A percentile compares a stretch with the other conserved stretches of the same genome.
Conservation (phyloP, 208 protist genomes). For the Lotmaria passim region DNA sequence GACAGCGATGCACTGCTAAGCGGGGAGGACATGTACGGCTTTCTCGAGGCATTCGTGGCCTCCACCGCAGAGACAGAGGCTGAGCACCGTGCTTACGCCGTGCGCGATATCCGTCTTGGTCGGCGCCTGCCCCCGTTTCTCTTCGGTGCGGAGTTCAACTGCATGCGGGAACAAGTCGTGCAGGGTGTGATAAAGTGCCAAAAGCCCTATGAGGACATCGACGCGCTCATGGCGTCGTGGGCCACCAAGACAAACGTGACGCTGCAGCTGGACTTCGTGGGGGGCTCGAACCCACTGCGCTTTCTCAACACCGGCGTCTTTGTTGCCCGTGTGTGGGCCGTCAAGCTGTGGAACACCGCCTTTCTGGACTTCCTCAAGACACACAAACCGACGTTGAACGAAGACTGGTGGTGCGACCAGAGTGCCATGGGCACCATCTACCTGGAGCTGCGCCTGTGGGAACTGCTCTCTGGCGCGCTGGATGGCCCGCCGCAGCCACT, state of each 20-base stretch:
- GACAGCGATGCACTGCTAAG: slow-evolving; percentile 18
- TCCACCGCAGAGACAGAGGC: slow-evolving; percentile 11
- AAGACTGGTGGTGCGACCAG: slow-evolving; percentile 18
- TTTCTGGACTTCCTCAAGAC: slow-evolving; percentile 5
- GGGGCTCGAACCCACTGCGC: neutral
- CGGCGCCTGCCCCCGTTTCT: slow-evolving; percentile 4
- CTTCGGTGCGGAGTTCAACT: slow-evolving; percentile 8
- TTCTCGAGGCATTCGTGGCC: slow-evolving; percentile 15
- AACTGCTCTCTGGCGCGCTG: slow-evolving; percentile 7
- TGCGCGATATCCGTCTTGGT: slow-evolving; percentile 15
- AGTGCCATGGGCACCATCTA: slow-evolving; percentile 5
- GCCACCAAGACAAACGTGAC: neutral
- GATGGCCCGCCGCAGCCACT: neutral
- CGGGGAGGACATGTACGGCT: slow-evolving; percentile 17
- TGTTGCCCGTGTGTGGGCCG: slow-evolving; percentile 17
- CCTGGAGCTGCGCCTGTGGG: slow-evolving; percentile 17
- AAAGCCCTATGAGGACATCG: neutral
- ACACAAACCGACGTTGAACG: neutral
- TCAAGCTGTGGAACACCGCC: slow-evolving; percentile 13
- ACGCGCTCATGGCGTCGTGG: neutral
- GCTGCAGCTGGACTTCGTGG: neutral
- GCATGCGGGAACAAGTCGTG: slow-evolving; percentile 15
- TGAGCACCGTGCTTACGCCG: slow-evolving; percentile 12
- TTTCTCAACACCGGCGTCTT: slow-evolving; percentile 14
- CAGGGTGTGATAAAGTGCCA: neutral